Base-by-base conservation (phyloP, 139 green algal species). In the Mesotaenium endlicherianum region DNA sequence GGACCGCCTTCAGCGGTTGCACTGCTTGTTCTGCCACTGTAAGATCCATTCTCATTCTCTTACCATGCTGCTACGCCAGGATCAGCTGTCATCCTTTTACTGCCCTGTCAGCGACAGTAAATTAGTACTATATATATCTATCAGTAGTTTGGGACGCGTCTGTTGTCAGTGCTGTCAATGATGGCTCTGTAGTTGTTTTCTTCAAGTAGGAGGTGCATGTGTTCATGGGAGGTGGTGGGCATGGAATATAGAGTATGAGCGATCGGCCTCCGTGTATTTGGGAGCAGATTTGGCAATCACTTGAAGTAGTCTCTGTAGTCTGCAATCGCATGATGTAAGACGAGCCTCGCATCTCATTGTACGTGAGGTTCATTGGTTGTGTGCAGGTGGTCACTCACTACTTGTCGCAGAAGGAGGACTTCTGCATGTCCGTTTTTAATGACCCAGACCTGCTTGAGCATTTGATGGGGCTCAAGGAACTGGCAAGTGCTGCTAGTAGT, bases 1-100 rank as follows among this genome's bases (percentile, higher is more conserved):
- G 94, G 1, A 81, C 82, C 42, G 93, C 94, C 16, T 98, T 97
- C 85, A 70, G 75, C 17, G 89, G 95, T 82, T 99, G 96, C 83
- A 96, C 93, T 0, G 96, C 94, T n/a, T 99, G 96, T 87, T 97
- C 93, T 0, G 17, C 44, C 0, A 77, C 34, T 5, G 76, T 83
- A 79, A 83, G 76, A 43, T 74, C 26, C 26, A 64, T 64, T 64
- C 53, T 64, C 53, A 34, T 26, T 64, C 53, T 64, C 53, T 20
- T 26, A 20, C 53, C 53, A 34, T 64, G 20, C 26, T 64, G 20
- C 53, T 64, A 34, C 26, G 20, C 26, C 26, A 34, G 53, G 20
- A 34, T 64, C 26, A 20, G 20, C 26, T 64, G 26, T 64, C 53
- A 34, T 26, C 53, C 26, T 34, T 64, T 8, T 74, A n/a, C n/a